These are phyloP conservation scores for Fagopyrum esculentum DNA, from an alignment of 148 eudicot species.

Conservation along the genomic window DNA sequence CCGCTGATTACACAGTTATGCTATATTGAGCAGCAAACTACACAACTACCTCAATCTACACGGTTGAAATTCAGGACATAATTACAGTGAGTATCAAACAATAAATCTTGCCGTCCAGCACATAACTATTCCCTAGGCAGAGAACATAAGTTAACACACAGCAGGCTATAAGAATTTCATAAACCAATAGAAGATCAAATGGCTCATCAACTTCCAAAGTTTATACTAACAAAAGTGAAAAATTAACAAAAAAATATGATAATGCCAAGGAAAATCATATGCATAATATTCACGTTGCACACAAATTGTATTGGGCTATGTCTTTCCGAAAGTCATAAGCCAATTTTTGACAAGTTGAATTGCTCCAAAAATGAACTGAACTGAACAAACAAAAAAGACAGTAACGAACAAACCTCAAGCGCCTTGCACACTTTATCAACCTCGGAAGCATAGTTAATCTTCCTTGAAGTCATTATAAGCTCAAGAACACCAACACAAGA, in stretches of 20 bases:
- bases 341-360: background rate
- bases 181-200: background rate
- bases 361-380: background rate
- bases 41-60: background rate
- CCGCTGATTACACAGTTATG: background rate
- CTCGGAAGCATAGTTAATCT: slow-evolving; percentile 85
- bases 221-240: background rate
- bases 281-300: background rate
- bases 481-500: slow-evolving; percentile 90
- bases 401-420: slow-evolving; percentile 65
- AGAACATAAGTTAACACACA: background rate
- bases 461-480: slow-evolving; percentile 81
- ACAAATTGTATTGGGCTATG: background rate
- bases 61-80: background rate
- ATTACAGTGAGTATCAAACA: background rate
- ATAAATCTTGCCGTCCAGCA: background rate
- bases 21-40: background rate
- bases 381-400: background rate
- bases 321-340: background rate
- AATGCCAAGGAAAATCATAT: background rate
- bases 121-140: background rate
- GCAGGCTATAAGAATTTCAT: background rate
- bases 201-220: background rate
- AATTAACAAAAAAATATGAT: background rate
- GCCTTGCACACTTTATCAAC: slow-evolving; percentile 97